phyloP scores from a whole-genome alignment of 2,329 filamentous ascomycete species.

The Fusarium staphyleae region DNA sequence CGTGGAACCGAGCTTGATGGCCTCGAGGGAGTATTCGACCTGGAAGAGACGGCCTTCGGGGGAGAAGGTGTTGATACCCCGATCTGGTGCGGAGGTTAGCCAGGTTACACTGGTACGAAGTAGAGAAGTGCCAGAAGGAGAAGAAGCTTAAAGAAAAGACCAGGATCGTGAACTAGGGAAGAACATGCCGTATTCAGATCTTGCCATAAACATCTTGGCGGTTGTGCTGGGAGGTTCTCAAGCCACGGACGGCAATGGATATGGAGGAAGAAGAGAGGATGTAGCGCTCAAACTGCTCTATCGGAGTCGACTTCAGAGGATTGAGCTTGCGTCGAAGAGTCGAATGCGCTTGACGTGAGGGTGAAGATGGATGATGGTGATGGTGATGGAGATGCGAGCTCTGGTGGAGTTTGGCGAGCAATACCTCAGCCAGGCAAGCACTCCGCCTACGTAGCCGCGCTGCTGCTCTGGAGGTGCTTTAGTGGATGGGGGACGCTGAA shows the following conservation, averaged over 20 bases:
- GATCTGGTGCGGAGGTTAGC: conserved; percentile 65
- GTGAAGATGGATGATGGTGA: conserved; percentile 4
- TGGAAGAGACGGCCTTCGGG: conserved; percentile 99
- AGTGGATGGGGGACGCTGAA: conserved; percentile 8
- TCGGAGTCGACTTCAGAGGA: background rate
- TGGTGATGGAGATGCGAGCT: conserved; percentile 37
- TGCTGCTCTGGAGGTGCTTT: conserved; percentile 1
- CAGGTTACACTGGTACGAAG: background rate
- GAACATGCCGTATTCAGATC: conserved; percentile 96
- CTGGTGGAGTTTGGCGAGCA: conserved; percentile 37
- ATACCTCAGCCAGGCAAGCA: conserved; percentile 47
- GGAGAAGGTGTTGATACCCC: conserved; percentile 99
- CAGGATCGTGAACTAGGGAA: conserved; percentile 38
- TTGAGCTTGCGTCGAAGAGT: background rate
- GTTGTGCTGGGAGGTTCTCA: conserved; percentile 29
- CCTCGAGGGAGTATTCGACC: conserved; percentile 99
- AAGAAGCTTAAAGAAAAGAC: conserved; percentile 12
- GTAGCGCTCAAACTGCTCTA: background rate
- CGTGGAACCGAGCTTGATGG: conserved; percentile 98
- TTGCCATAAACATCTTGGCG: conserved; percentile 97
- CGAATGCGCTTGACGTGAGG: background rate
- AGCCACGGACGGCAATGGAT: conserved; percentile 18
- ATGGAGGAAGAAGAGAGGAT: background rate
- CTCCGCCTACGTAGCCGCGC: conserved; percentile 48
- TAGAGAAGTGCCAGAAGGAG: background rate